phyloP scores from a whole-genome alignment of 345 rosid species.

The Kernera saxatilis region DNA sequence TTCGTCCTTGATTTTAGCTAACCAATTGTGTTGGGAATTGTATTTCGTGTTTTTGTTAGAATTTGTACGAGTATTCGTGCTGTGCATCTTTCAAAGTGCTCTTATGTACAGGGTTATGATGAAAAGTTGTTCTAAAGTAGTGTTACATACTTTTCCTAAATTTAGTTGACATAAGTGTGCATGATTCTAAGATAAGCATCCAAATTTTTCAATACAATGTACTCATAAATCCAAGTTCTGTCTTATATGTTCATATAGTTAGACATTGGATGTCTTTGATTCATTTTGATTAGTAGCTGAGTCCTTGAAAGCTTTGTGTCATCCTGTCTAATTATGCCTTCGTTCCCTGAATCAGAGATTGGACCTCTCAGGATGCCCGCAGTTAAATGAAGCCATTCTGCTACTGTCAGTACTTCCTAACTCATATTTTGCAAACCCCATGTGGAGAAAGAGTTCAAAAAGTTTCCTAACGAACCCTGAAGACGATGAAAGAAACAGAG shows the following conservation, averaged over 20 bases:
- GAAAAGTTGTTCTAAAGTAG: background rate
- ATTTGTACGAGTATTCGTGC: background rate
- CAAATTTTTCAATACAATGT: background rate
- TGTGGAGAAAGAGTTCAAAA: conserved; percentile 29
- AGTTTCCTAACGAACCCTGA: conserved; percentile 28
- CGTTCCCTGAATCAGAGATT: conserved; percentile 43
- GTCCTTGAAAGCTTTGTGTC: background rate
- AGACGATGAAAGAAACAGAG: conserved; percentile 24
- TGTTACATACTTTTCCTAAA: background rate
- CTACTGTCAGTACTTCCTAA: conserved; percentile 47
- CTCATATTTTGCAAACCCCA: conserved; percentile 23
- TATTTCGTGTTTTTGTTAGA: background rate
- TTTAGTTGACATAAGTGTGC: background rate
- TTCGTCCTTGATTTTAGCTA: background rate
- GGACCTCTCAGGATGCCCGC: conserved; percentile 65
- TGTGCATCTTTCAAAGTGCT: background rate
- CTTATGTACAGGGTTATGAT: background rate
- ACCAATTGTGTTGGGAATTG: conserved; percentile 11
- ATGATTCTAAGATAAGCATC: background rate
- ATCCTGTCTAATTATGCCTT: background rate
- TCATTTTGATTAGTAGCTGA: background rate
- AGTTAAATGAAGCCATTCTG: conserved; percentile 44
- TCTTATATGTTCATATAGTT: background rate
- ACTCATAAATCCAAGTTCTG: background rate
- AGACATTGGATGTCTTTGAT: background rate